Evolutionary conservation across 2,329 filamentous ascomycete species (phyloP), one percentile per base, ranked within the genome.

Genomic region (Seiridium cupressi): DNA sequence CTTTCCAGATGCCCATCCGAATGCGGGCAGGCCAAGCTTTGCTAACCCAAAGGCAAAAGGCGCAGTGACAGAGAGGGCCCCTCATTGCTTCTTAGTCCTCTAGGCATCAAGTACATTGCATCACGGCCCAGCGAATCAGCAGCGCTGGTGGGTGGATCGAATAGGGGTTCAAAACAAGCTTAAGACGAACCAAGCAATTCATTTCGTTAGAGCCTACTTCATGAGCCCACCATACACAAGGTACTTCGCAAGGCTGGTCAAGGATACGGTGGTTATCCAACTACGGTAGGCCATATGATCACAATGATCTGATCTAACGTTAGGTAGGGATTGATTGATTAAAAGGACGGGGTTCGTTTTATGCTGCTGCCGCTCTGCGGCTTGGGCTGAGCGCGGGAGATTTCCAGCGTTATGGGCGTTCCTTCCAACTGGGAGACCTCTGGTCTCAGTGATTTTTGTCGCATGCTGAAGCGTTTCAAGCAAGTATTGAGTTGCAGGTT

Each of bases 111-210:
- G 13, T 2, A 10, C 49, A 26, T 44, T 44, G 13, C 18, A 42
- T 44, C 42, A 42, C 38, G 26, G 35, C 42, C 26, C 34, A 34
- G 42, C 54, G 13, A 56, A 56, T 56, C 42, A 56, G 35, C n/a
- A 9, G 18, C 42, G 7, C 54, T 31, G 18, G 35, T 26, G 35
- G 54, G 26, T 44, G 54, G 35, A 36, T 34, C 42, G 38, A 56
- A 56, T 56, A 56, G 54, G 54, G 54, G 54, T 47, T 47, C 44
- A 18, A 56, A 56, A 56, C 54, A 56, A 56, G 54, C 54, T 56
- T 46, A 47, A 56, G 54, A 26, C 18, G 32, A 46, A 10, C 44
- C 44, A 47, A 56, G 54, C 26, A 46, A 2, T 35, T 56, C 54
- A 56, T 56, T 38, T 56, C 54, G 54, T 32, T 44, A 47, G 11